These are phyloP conservation scores for Ocimum tenuiflorum DNA, from an alignment of 257 asterid species.

Conservation along the genomic window DNA sequence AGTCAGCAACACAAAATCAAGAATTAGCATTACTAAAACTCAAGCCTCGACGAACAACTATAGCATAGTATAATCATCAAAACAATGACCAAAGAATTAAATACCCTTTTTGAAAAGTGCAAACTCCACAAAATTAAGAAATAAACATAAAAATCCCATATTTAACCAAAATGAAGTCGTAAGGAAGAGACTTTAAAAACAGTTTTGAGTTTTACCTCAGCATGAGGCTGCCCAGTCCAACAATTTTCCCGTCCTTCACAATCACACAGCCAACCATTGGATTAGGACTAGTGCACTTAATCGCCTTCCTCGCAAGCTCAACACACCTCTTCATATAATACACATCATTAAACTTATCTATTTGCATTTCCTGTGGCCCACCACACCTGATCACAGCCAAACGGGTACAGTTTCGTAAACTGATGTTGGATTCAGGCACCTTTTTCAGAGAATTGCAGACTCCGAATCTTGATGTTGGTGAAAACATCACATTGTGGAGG, in stretches of 20 bases:
- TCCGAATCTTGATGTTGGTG: slow-evolving; percentile 28
- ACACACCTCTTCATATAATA: slow-evolving; percentile 76
- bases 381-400: slow-evolving; percentile 35
- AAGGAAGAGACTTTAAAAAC: not conserved
- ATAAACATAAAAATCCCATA: not conserved
- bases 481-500: slow-evolving; percentile 15
- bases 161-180: not conserved
- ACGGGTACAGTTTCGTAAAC: slow-evolving; percentile 24
- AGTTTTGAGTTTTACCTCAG: slow-evolving; percentile 51
- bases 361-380: slow-evolving; percentile 16
- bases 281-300: slow-evolving; percentile 85
- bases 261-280: slow-evolving; percentile 97
- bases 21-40: not conserved
- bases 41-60: not conserved
- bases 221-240: slow-evolving; percentile 98
- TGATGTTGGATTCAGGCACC: slow-evolving; percentile 28
- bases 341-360: slow-evolving; percentile 40
- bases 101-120: not conserved
- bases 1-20: not conserved
- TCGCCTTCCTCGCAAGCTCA: slow-evolving; percentile 74
- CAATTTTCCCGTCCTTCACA: slow-evolving; percentile 71
- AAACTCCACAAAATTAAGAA: not conserved
- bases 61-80: not conserved
- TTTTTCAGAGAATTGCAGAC: slow-evolving; percentile 30
- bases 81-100: not conserved